Conservation (phyloP, 768 basidiomycete species). For the Termitomyces sp. region DNA sequence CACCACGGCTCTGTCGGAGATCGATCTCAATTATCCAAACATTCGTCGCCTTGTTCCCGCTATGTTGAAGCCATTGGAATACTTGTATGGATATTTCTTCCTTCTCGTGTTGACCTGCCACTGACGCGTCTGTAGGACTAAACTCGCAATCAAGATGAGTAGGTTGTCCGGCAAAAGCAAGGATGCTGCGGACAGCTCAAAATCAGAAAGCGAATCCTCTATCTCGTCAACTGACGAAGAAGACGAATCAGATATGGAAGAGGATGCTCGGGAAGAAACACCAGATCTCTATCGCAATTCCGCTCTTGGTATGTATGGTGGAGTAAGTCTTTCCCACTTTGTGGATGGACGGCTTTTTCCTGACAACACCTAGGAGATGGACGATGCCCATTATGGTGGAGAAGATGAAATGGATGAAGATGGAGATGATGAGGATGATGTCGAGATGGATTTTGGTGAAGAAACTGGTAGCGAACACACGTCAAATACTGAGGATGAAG, state of each 20-base stretch:
- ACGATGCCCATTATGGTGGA: slow-evolving; percentile 60
- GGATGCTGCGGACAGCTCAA: slow-evolving; percentile 42
- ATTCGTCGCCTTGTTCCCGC: slow-evolving; percentile 82
- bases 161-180: slow-evolving; percentile 64
- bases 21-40: slow-evolving; percentile 94
- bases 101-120: slow-evolving; percentile 7
- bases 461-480: slow-evolving; percentile 81
- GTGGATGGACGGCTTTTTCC: slow-evolving; percentile 2
- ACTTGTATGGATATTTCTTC: slow-evolving; percentile 55
- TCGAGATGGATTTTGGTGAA: slow-evolving; percentile 84
- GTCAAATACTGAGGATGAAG: slow-evolving; percentile 67
- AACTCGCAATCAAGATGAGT: slow-evolving; percentile 98
- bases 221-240: slow-evolving; percentile 49
- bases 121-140: slow-evolving; percentile 52
- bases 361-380: slow-evolving; percentile 64
- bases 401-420: slow-evolving; percentile 81
- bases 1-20: slow-evolving; percentile 83
- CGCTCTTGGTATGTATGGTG: slow-evolving; percentile 91
- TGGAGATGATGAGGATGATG: slow-evolving; percentile 75
- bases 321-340: slow-evolving; percentile 45
- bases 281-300: slow-evolving; percentile 96
- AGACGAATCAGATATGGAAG: slow-evolving; percentile 55
- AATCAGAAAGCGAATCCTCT: slow-evolving; percentile 44
- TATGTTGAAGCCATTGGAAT: slow-evolving; percentile 84
- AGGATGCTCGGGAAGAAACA: slow-evolving; percentile 65